These are phyloP conservation scores for Neobulgaria alba DNA, from an alignment of 2,329 filamentous ascomycete genomes.

Conservation along the genomic window DNA sequence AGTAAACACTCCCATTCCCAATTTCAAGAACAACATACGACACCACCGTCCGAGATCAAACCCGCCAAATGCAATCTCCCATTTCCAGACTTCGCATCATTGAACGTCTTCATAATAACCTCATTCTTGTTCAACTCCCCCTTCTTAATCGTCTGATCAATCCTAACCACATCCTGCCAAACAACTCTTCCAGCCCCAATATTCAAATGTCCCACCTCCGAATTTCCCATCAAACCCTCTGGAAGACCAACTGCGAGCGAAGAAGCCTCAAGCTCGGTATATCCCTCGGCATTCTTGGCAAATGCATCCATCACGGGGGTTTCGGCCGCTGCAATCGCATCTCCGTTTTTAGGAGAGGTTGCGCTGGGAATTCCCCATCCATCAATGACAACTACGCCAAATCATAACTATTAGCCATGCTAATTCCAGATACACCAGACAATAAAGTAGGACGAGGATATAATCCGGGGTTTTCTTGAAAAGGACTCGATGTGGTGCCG, in stretches of 20 bases:
- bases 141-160: slow-evolving; percentile 76
- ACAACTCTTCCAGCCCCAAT: slow-evolving; percentile 96
- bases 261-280: slow-evolving; percentile 88
- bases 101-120: slow-evolving; percentile 50
- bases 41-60: slow-evolving; percentile 89
- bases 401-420: slow-evolving; percentile 52
- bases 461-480: slow-evolving; percentile 23
- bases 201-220: slow-evolving; percentile 96
- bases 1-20: slow-evolving; percentile 4
- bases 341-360: slow-evolving; percentile 75
- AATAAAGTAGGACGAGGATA: slow-evolving; percentile 40
- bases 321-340: slow-evolving; percentile 88
- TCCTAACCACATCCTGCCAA: slow-evolving; percentile 97
- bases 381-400: slow-evolving; percentile 83
- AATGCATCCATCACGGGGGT: slow-evolving; percentile 95
- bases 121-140: slow-evolving; percentile 29
- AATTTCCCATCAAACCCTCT: slow-evolving; percentile 97
- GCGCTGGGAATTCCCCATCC: slow-evolving; percentile 88
- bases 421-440: slow-evolving; percentile 48
- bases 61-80: slow-evolving; percentile 88
- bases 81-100: slow-evolving; percentile 75
- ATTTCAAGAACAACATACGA: slow-evolving; percentile 41
- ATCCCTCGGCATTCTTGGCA: slow-evolving; percentile 73
- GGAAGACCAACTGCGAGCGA: slow-evolving; percentile 92
- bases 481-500: background rate